phyloP scores from a whole-genome alignment of 495 filamentous ascomycete genomes.

The Xylaria longipes region DNA sequence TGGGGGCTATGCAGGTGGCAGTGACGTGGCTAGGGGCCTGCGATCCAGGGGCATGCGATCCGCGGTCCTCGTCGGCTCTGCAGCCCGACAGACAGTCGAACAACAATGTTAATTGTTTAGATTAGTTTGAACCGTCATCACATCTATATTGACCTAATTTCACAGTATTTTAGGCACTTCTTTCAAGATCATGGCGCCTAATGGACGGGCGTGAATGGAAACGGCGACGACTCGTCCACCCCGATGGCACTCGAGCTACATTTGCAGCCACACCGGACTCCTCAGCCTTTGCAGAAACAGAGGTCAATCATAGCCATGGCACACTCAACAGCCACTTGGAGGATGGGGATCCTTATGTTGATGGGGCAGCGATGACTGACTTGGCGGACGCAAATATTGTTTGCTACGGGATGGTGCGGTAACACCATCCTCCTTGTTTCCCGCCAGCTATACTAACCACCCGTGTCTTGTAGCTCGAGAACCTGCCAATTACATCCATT shows the following conservation, averaged over 20 bases:
- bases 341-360: not conserved
- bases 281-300: not conserved
- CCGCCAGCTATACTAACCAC: not conserved
- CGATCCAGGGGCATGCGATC: no score
- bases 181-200: not conserved
- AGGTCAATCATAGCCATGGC: not conserved
- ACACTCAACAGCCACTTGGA: not conserved
- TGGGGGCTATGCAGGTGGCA: slow-evolving; percentile 31
- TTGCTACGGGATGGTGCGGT: not conserved
- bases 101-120: not conserved
- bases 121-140: no score
- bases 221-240: not conserved
- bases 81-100: not conserved
- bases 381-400: not conserved
- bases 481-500: not conserved
- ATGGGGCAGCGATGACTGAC: no score
- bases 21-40: slow-evolving; percentile 33
- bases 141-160: no score
- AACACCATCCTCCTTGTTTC: not conserved
- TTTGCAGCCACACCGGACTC: not conserved
- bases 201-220: not conserved
- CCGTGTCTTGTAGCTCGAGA: not conserved
- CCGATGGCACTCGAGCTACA: not conserved
- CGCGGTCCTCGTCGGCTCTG: slow-evolving; percentile 22
- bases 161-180: not conserved